These are phyloP conservation scores for Acrodontium crateriforme DNA, from an alignment of 2,329 filamentous ascomycete genomes.

Conservation along the genomic window DNA sequence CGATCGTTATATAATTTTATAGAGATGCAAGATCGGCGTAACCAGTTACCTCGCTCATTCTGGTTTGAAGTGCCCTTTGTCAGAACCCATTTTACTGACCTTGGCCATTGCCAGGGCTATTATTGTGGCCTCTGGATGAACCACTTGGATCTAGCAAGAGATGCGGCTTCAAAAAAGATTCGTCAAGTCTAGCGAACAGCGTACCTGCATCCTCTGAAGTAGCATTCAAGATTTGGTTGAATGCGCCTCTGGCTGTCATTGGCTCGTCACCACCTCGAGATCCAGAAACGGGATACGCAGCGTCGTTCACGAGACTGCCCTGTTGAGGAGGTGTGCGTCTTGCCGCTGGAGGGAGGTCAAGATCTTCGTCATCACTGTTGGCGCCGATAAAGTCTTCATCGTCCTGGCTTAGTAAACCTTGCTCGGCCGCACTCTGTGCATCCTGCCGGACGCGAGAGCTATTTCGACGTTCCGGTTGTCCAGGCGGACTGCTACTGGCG, in stretches of 20 bases:
- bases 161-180: constrained; percentile 90
- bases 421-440: constrained; percentile 33
- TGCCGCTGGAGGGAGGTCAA: constrained; percentile 46
- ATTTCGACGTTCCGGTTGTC: constrained; percentile 34
- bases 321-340: constrained; percentile 15
- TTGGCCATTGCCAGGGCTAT: too few species aligned
- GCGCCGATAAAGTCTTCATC: constrained; percentile 30
- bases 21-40: too few species aligned
- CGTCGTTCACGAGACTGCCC: too few species aligned
- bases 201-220: constrained; percentile 76
- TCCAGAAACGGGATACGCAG: constrained; percentile 30
- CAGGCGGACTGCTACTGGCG: constrained; percentile 36
- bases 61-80: too few species aligned
- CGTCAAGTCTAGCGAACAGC: constrained; percentile 83
- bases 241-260: constrained; percentile 61
- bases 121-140: constrained; percentile 5
- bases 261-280: constrained; percentile 13
- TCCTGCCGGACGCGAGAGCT: constrained; percentile 32
- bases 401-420: constrained; percentile 39
- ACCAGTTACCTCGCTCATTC: too few species aligned
- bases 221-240: constrained; percentile 65
- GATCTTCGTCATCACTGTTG: constrained; percentile 38
- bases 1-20: too few species aligned
- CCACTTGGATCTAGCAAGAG: constrained; percentile 59
- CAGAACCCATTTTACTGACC: too few species aligned